A percentile compares a stretch with the other conserved stretches of the same genome.
Conservation (phyloP, 2,329 filamentous ascomycete species). For the Colletotrichum aenigma region DNA sequence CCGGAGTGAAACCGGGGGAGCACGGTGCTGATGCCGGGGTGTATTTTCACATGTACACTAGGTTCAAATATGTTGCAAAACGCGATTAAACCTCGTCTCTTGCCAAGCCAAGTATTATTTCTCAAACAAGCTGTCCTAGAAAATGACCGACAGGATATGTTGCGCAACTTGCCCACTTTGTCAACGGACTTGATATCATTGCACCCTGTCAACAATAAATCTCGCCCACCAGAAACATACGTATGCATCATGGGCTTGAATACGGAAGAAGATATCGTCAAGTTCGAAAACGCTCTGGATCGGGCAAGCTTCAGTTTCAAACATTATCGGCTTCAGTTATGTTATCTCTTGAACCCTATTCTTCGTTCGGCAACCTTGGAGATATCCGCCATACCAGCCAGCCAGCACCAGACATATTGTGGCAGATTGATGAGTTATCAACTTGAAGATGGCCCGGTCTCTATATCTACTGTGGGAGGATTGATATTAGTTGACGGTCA, state of each 20-base stretch:
- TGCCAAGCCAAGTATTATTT: background rate
- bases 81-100: background rate
- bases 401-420: background rate
- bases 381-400: background rate
- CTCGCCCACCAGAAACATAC: background rate
- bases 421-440: background rate
- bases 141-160: too few relatives aligned
- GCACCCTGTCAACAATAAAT: background rate
- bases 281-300: background rate
- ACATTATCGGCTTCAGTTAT: background rate
- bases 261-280: background rate
- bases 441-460: background rate
- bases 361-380: background rate
- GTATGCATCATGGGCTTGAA: background rate
- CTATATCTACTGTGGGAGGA: background rate
- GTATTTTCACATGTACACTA: background rate
- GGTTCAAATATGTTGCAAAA: accelerated
- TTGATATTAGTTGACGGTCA: background rate
- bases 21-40: background rate
- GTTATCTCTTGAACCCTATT: background rate
- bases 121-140: too few relatives aligned
- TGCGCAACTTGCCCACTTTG: background rate
- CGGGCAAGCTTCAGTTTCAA: background rate
- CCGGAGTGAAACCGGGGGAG: background rate
- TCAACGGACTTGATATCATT: background rate